Percentiles rank a stretch among this genome's conserved stretches.
Conservation (phyloP, 2,329 filamentous ascomycete species). For the Calonectria fujianensis region DNA sequence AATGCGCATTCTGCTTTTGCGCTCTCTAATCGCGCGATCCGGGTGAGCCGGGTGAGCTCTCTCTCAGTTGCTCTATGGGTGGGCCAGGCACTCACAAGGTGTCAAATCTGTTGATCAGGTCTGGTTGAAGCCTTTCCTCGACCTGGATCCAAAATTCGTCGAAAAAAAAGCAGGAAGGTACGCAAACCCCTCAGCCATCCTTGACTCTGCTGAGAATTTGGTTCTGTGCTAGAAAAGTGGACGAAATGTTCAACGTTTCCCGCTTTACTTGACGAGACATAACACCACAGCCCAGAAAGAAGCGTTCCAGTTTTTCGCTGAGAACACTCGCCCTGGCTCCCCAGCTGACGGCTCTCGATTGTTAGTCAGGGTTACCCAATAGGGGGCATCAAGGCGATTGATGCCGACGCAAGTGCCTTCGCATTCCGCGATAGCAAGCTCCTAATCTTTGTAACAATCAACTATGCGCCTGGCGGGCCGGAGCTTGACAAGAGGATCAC, state of each 20-base stretch:
- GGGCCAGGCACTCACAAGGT: conserved; percentile 55
- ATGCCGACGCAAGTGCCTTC: conserved; percentile 39
- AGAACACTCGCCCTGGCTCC: conserved; percentile 31
- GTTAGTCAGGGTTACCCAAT: conserved; percentile 74
- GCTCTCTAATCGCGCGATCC: no score
- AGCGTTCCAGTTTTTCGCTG: conserved; percentile 45
- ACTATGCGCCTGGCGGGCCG: conserved; percentile 42
- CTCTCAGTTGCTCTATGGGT: conserved; percentile 61
- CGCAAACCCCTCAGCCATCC: conserved; percentile 46
- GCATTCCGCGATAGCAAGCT: conserved; percentile 49
- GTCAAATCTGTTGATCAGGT: conserved; percentile 61
- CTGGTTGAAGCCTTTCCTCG: conserved; percentile 66
- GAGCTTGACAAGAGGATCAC: conserved; percentile 46
- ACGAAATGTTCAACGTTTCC: conserved; percentile 49
- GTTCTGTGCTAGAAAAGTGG: conserved; percentile 49
- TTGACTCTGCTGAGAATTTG: conserved; percentile 38
- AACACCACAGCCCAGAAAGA: conserved; percentile 42
- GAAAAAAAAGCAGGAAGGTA: conserved; percentile 49
- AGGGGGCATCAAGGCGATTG: conserved; percentile 57
- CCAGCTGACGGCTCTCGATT: conserved; percentile 61
- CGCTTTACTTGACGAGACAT: conserved; percentile 50
- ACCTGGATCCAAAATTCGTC: conserved; percentile 62
- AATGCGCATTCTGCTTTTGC: no score
- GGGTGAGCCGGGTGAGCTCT: conserved; percentile 63
- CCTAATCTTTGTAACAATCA: conserved; percentile 47